These are phyloP conservation scores for Mercurialis annua DNA, from an alignment of 345 rosid genomes.

Conservation along the genomic window DNA sequence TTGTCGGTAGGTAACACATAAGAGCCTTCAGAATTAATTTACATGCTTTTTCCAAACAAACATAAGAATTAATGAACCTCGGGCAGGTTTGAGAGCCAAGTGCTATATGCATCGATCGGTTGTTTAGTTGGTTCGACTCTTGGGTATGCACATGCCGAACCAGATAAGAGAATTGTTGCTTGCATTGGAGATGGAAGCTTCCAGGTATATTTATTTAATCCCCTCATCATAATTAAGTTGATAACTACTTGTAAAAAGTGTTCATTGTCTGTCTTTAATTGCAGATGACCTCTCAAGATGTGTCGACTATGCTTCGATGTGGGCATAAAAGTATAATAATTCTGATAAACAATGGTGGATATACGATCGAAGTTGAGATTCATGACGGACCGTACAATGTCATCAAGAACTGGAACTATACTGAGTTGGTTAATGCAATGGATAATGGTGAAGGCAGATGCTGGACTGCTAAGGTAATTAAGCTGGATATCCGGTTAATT, in stretches of 20 bases:
- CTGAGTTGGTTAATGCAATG: slow-evolving; percentile 35
- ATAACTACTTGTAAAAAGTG: too few species aligned
- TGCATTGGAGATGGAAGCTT: slow-evolving; percentile 10
- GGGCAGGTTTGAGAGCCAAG: background rate
- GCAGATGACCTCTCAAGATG: slow-evolving; percentile 41
- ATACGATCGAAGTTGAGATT: slow-evolving; percentile 37
- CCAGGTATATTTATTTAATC: background rate
- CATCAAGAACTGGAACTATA: slow-evolving; percentile 38
- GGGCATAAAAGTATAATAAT: slow-evolving; percentile 34
- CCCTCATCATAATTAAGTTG: background rate
- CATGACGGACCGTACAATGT: slow-evolving; percentile 39
- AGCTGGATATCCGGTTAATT: too few species aligned
- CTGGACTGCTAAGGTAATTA: slow-evolving; percentile 36
- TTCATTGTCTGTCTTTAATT: too few species aligned
- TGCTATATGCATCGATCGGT: background rate
- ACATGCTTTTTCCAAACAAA: background rate
- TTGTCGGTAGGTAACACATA: slow-evolving; percentile 27
- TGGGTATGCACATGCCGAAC: slow-evolving; percentile 8
- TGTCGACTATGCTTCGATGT: slow-evolving; percentile 37
- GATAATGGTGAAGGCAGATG: slow-evolving; percentile 39
- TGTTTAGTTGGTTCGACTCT: slow-evolving; percentile 6
- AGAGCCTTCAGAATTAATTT: background rate
- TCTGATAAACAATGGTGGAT: slow-evolving; percentile 39
- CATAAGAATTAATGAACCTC: background rate
- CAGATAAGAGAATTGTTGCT: slow-evolving; percentile 1